These are phyloP conservation scores for Phyllosticta citrichinensis DNA, from an alignment of 2,329 filamentous ascomycete species.

Conservation along the genomic window DNA sequence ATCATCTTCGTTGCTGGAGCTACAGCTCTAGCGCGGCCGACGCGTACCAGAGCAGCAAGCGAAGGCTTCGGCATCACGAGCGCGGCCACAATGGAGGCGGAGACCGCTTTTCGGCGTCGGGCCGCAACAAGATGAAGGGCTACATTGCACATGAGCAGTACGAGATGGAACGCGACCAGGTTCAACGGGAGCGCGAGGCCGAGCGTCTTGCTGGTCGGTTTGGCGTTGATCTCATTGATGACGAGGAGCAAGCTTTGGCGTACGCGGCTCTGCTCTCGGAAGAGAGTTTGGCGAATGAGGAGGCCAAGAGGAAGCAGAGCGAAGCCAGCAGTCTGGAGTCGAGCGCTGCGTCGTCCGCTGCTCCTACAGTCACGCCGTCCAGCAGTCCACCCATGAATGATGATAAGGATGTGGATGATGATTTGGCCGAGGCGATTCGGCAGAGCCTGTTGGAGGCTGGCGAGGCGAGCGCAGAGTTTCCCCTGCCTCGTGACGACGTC, in stretches of 20 bases:
- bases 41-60: slow-evolving; percentile 66
- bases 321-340: slow-evolving; percentile 25
- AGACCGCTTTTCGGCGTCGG: slow-evolving; percentile 50
- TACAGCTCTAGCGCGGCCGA: slow-evolving; percentile 74
- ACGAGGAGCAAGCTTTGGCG: slow-evolving; percentile 52
- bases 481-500: slow-evolving; percentile 8
- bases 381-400: slow-evolving; percentile 24
- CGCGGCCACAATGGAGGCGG: slow-evolving; percentile 50
- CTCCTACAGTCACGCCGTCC: slow-evolving; percentile 23
- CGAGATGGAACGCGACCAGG: slow-evolving; percentile 66
- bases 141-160: slow-evolving; percentile 81
- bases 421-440: slow-evolving; percentile 54
- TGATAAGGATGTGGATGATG: slow-evolving; percentile 44
- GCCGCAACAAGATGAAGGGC: slow-evolving; percentile 61
- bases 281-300: slow-evolving; percentile 42
- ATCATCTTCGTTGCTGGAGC: slow-evolving; percentile 83
- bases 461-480: slow-evolving; percentile 3
- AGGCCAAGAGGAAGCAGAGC: slow-evolving; percentile 37
- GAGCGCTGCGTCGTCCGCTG: slow-evolving; percentile 22
- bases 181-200: slow-evolving; percentile 56
- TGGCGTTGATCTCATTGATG: slow-evolving; percentile 62
- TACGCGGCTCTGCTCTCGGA: slow-evolving; percentile 55
- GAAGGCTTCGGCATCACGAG: slow-evolving; percentile 62
- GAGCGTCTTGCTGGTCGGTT: slow-evolving; percentile 68
- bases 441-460: slow-evolving; percentile 30